Percentiles rank a stretch among this genome's conserved stretches.
Conservation (phyloP, 208 protist species). For the Trichomonas tenax region DNA sequence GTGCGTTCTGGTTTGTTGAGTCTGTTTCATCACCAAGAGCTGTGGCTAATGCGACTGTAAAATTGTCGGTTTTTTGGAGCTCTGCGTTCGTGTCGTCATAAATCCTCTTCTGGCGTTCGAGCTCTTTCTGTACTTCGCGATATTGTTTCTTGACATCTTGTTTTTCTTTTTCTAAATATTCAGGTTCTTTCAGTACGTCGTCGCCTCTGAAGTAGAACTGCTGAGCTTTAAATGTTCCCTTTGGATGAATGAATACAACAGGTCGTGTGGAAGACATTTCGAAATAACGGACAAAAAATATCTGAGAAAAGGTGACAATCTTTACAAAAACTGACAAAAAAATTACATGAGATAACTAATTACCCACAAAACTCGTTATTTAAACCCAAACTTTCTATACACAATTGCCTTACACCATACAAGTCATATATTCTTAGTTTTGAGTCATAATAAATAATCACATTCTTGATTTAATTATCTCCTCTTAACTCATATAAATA, state of each 20-base stretch:
- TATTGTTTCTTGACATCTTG: background rate
- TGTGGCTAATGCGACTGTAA: background rate
- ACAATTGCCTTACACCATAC: no score
- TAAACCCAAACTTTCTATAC: no score
- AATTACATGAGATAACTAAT: no score
- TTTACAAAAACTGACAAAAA: no score
- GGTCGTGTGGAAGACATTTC: background rate
- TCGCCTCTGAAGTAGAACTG: background rate
- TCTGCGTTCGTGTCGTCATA: background rate
- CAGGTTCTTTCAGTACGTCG: background rate
- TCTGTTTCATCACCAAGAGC: background rate
- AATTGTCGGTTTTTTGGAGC: background rate
- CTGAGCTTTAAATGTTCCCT: background rate
- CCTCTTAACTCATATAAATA: no score
- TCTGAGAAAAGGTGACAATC: no score
- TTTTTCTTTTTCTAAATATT: background rate
- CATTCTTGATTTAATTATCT: no score
- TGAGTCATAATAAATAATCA: no score
- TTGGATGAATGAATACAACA: background rate
- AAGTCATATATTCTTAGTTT: no score
- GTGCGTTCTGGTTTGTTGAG: background rate
- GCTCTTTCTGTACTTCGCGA: background rate
- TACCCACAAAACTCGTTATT: no score
- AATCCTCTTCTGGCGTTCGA: background rate
- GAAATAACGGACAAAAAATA: no score